Base-by-base conservation (phyloP, 805 yeast genomes). In the Candida palmyrensis region DNA sequence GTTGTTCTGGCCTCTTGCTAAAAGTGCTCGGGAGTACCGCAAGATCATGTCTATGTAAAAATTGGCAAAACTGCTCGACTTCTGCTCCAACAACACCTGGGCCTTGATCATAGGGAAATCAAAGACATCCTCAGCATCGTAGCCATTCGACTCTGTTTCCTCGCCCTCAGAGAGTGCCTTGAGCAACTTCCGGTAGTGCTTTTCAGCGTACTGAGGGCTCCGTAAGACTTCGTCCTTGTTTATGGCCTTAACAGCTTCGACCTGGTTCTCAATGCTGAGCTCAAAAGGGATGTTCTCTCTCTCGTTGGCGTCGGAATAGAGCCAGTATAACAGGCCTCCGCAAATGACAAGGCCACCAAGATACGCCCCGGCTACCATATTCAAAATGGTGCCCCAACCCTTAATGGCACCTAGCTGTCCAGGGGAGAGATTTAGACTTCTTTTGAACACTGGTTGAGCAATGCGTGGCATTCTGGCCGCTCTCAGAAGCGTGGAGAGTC, bases 21-120 rank as follows among this genome's bases (percentile, higher is more conserved):
- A 48, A 22, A 66, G 45, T 12, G 71, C 60, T 34, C 53, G 54
- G 24, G 68, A 56, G 44, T 66, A 66, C 19, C 72, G 45, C 29
- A 63, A 47, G 20, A 64, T 59, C 22, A 66, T 61, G 41, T 66
- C 71, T 27, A 65, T 54, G 40, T 66, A 66, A 47, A 66, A 66
- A 45, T 66, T 64, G 20, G 68, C 50, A 39, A 64, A 61, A 9
- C 39, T 47, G 13, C 43, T 41, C 8, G 65, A 58, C 28, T 57
- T 55, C 20, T 48, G 43, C 34, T 48, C 36, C 7, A 62, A 37
- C 37, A 66, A 49, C 16, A 43, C 47, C 11, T 55, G 48, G 1
- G 64, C 45, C 28, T 47, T 46, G n/a, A 66, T 31, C 19, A 66
- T 30, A 0, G 71, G 71, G 5, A 60, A 59, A 18, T 49, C 55